phyloP scores from a whole-genome alignment of 495 filamentous ascomycete species.

The Viridothelium virens region DNA sequence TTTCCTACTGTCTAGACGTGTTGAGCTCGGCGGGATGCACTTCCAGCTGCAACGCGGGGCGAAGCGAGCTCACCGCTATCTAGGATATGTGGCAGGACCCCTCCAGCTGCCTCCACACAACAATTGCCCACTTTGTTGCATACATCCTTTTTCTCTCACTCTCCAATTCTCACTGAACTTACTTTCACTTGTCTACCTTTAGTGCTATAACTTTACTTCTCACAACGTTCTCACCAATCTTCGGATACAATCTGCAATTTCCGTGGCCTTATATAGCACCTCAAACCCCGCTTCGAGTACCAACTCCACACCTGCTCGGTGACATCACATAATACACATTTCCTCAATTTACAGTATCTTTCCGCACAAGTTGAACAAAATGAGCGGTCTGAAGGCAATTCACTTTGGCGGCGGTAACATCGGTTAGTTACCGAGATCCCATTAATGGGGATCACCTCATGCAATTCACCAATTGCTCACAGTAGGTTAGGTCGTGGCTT shows the following conservation, averaged over 20 bases:
- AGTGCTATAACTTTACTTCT: no score
- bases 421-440: constrained; percentile 31
- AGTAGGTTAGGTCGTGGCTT: constrained; percentile 36
- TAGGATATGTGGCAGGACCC: not conserved
- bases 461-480: not conserved
- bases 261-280: not conserved
- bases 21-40: not conserved
- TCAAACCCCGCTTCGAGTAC: not conserved
- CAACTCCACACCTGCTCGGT: not conserved
- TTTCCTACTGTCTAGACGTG: not conserved
- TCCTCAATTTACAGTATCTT: not conserved
- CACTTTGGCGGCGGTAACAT: constrained; percentile 96
- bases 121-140: not conserved
- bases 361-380: constrained; percentile 43
- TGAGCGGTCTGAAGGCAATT: constrained; percentile 62
- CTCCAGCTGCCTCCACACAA: not conserved
- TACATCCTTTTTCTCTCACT: not conserved
- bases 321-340: not conserved
- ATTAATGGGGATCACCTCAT: not conserved
- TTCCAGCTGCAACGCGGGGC: not conserved
- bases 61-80: constrained; percentile 3
- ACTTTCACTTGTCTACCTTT: not conserved
- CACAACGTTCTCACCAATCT: no score
- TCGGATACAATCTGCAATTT: not conserved
- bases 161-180: not conserved